phyloP scores from a whole-genome alignment of 2,329 filamentous ascomycete genomes.

The Aspergillus felis region DNA sequence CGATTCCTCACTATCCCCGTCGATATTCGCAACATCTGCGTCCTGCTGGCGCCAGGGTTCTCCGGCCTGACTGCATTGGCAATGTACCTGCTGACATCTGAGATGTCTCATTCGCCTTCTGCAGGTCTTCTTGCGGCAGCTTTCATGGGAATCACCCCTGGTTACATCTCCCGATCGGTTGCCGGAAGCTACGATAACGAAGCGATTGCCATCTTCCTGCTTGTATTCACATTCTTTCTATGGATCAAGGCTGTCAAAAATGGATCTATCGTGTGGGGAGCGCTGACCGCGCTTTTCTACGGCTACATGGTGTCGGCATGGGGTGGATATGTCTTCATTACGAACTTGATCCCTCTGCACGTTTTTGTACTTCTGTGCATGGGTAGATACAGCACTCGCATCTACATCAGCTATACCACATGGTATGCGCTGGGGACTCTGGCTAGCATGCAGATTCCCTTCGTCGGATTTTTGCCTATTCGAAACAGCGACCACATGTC shows the following conservation, averaged over 20 bases:
- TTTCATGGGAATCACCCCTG: conserved; percentile 97
- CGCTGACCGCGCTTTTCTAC: conserved; percentile 90
- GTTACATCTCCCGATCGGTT: conserved; percentile 96
- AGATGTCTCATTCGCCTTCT: conserved; percentile 94
- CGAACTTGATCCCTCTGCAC: conserved; percentile 91
- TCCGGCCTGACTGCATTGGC: conserved; percentile 92
- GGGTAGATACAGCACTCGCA: conserved; percentile 88
- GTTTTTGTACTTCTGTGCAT: conserved; percentile 92
- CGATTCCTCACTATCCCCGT: conserved; percentile 85
- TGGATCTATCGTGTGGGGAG: conserved; percentile 95
- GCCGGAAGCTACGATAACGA: conserved; percentile 99
- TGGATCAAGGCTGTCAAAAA: conserved; percentile 99
- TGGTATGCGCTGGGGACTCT: conserved; percentile 97
- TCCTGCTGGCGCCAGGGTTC: conserved; percentile 89
- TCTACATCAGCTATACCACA: conserved; percentile 96
- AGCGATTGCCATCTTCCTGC: conserved; percentile 96
- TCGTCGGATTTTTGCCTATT: conserved; percentile 94
- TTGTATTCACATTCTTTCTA: conserved; percentile 97
- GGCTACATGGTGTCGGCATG: conserved; percentile 99
- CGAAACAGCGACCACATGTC: conserved; percentile 99
- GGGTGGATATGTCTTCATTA: conserved; percentile 99
- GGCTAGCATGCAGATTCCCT: conserved; percentile 98
- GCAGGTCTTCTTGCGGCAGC: conserved; percentile 89
- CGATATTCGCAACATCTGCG: conserved; percentile 98
- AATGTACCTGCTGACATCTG: conserved; percentile 90